These are phyloP conservation scores for Candida adriatica DNA, from an alignment of 805 yeast genomes.

Conservation along the genomic window DNA sequence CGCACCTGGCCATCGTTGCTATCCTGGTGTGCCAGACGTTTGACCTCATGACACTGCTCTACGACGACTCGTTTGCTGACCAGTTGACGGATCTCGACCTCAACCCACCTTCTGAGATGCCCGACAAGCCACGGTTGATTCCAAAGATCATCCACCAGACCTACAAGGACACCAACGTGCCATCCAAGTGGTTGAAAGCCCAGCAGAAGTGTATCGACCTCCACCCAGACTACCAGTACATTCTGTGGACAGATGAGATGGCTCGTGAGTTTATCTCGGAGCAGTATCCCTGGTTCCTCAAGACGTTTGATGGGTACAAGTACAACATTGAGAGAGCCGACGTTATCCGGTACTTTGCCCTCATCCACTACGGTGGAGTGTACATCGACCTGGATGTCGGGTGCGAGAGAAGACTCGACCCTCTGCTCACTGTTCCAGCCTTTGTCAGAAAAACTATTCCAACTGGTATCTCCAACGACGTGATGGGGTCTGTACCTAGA, in stretches of 20 bases:
- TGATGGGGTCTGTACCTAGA: slow-evolving; percentile 81
- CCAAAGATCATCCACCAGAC: slow-evolving; percentile 94
- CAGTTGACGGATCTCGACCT: slow-evolving; percentile 58
- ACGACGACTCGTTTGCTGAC: slow-evolving; percentile 63
- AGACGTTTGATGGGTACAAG: slow-evolving; percentile 68
- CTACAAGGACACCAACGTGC: slow-evolving; percentile 71
- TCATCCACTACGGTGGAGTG: slow-evolving; percentile 81
- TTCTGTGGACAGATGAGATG: slow-evolving; percentile 85
- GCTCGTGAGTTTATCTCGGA: slow-evolving; percentile 71
- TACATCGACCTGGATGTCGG: slow-evolving; percentile 91
- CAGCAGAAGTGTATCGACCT: slow-evolving; percentile 69
- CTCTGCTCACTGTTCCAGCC: slow-evolving; percentile 74
- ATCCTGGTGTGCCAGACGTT: slow-evolving; percentile 52
- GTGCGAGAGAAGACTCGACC: slow-evolving; percentile 72
- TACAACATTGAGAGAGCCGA: slow-evolving; percentile 89
- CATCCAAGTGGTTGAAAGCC: slow-evolving; percentile 74
- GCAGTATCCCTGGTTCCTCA: slow-evolving; percentile 81
- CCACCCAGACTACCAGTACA: slow-evolving; percentile 85
- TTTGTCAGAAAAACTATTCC: slow-evolving; percentile 84
- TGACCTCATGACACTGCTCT: slow-evolving; percentile 66
- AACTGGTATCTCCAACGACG: slow-evolving; percentile 88
- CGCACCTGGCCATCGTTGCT: slow-evolving; percentile 39
- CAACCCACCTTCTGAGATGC: slow-evolving; percentile 40
- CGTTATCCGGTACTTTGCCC: slow-evolving; percentile 79
- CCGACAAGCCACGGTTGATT: slow-evolving; percentile 47